phyloP scores from a whole-genome alignment of 176 grass and related monocot species.

The Triticum monococcum region DNA sequence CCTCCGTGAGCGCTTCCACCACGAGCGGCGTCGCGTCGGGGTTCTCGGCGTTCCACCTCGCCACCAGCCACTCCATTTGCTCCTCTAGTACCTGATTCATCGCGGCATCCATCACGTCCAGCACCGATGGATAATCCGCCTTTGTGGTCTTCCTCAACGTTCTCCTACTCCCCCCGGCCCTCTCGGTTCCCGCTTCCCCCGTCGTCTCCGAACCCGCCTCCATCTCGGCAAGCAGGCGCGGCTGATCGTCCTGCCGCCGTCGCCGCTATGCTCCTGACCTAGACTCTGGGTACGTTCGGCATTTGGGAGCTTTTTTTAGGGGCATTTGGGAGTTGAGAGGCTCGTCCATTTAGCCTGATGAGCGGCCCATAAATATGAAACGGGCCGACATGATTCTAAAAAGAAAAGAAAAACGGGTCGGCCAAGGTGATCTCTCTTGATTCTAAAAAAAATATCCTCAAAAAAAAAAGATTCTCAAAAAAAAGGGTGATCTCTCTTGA shows the following conservation, averaged over 20 bases:
- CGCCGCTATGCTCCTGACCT: background rate
- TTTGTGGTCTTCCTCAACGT: background rate
- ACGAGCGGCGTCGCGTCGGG: background rate
- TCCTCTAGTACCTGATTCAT: background rate
- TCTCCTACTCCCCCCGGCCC: background rate
- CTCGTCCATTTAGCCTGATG: no score
- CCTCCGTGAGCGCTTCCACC: background rate
- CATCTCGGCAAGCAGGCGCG: background rate
- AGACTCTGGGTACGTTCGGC: no score
- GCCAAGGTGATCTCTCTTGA: no score
- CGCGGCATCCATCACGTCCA: background rate
- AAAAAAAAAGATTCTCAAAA: no score
- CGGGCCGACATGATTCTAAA: no score
- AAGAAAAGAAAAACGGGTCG: no score
- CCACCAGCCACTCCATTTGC: background rate
- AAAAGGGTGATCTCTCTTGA: no score
- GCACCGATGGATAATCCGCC: background rate
- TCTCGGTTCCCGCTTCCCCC: background rate
- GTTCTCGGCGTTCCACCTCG: background rate
- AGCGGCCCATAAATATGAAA: no score
- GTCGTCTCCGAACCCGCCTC: background rate
- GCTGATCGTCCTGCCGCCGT: background rate
- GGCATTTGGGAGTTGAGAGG: no score
- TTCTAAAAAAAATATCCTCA: no score
- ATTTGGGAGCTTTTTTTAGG: no score